Conservation (phyloP, 306 rosid genomes). For the Cicer arietinum region DNA sequence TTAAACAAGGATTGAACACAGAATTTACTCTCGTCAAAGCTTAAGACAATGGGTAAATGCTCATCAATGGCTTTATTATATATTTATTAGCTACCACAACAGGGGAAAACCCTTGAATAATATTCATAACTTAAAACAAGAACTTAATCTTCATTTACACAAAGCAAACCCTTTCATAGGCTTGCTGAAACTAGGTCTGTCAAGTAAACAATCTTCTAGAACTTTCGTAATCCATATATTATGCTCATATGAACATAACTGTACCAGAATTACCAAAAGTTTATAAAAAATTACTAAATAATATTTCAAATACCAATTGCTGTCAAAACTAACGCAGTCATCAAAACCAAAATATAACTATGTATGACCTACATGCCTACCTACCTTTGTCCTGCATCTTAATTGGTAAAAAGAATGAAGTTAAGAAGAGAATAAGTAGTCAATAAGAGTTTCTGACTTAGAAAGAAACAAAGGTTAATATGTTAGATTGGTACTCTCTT, state of each 20-base stretch:
- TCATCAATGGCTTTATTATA: constrained; percentile 10
- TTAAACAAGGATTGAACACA: neutral
- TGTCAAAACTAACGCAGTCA: neutral
- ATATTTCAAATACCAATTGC: constrained; percentile 22
- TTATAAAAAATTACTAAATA: constrained; percentile 19
- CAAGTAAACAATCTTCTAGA: constrained; percentile 5
- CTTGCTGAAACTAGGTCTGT: constrained; percentile 6
- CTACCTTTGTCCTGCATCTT: neutral
- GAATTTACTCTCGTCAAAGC: neutral
- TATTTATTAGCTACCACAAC: constrained; percentile 2
- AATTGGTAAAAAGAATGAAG: constrained; percentile 23
- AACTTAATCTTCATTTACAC: constrained; percentile 7
- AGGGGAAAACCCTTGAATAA: constrained; percentile 31
- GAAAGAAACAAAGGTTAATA: constrained; percentile 17
- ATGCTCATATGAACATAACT: constrained; percentile 1
- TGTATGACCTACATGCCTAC: neutral
- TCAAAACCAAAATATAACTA: constrained; percentile 20
- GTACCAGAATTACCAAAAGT: constrained; percentile 7
- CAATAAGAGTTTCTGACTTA: neutral
- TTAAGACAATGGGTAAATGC: constrained; percentile 3
- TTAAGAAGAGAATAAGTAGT: constrained; percentile 2
- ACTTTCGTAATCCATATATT: neutral
- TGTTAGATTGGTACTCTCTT: neutral
- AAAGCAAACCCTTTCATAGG: constrained; percentile 12
- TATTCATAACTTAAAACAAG: constrained; percentile 18